Evolutionary conservation across 495 filamentous ascomycete genomes (phyloP), one percentile per base, ranked within the genome.

Genomic region (Aspergillus kassunensis): DNA sequence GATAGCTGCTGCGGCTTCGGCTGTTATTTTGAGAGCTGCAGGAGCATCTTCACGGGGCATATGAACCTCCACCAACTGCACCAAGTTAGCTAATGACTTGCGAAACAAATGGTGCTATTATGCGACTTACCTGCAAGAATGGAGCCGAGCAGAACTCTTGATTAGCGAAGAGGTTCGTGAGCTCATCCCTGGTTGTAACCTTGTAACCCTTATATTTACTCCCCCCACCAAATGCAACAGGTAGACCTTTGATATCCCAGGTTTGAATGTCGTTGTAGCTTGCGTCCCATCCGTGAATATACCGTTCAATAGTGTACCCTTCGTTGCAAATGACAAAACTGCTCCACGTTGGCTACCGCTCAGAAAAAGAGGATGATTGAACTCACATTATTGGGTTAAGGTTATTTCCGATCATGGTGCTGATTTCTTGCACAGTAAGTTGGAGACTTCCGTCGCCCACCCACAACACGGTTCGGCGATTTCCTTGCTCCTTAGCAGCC

Each of bases 371-470:
- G 16, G 18, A 1, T 9, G 10, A 9, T n/a, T 15, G 12, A 31
- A 66, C 78, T 74, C 72, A 87, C 75, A 97, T 81, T 58, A 91
- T 95, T 12, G 90, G 82, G 46, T 86, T 85, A 33, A 97, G 68
- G 15, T 80, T 75, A 47, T 89, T 84, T 12, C 83, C 78, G 46
- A 97, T 78, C 78, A 96, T 93, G 16, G 90, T 93, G 64, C 85
- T 87, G 42, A 97, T 60, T 65, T 95, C 90, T 63, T 96, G 91
- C 5, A 79, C 81, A 1, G 90, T 95, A 31, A 96, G 72, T 59
- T 97, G 88, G 55, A 91, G 80, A 55, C 84, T 88, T 19, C 91
- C 91, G 57, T 97, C 91, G 39, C 91, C 91, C 13, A 90, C 89
- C 56, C 93, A 91, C 47, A 97, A 72, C 44, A 97, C 83, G 1